Percentiles rank a stretch among this genome's conserved stretches.
phyloP scores from a whole-genome alignment of 306 rosid species.

The Ammopiptanthus mongolicus region DNA sequence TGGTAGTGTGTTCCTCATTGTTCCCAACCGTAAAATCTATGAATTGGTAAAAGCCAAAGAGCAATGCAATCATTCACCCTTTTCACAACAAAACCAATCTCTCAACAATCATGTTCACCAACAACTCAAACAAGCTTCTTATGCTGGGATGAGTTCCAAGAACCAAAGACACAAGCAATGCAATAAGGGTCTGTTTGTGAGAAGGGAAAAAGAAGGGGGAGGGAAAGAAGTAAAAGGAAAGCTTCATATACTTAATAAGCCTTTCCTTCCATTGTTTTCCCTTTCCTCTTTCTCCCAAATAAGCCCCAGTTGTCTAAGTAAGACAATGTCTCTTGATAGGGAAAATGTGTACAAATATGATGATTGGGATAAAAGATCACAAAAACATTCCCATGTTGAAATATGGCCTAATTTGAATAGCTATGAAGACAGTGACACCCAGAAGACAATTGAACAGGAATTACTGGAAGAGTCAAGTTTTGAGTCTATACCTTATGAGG shows the following conservation, averaged over 20 bases:
- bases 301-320: background rate
- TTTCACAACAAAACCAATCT: slow-evolving; percentile 1
- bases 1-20: slow-evolving; percentile 55
- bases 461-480: background rate
- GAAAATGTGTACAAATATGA: background rate
- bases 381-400: background rate
- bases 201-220: background rate
- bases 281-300: background rate
- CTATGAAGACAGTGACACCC: background rate
- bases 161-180: background rate
- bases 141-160: slow-evolving; percentile 31
- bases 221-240: background rate
- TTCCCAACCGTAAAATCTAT: slow-evolving; percentile 54
- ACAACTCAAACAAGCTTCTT: background rate
- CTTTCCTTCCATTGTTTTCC: background rate
- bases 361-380: background rate
- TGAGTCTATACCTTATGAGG: background rate
- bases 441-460: background rate
- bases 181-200: background rate
- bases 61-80: background rate
- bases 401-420: background rate
- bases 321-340: background rate
- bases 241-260: background rate
- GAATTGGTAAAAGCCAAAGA: slow-evolving; percentile 39
- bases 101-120: background rate